Base-by-base conservation (phyloP, 495 filamentous ascomycete genomes). In the Penicillium cinerascens region DNA sequence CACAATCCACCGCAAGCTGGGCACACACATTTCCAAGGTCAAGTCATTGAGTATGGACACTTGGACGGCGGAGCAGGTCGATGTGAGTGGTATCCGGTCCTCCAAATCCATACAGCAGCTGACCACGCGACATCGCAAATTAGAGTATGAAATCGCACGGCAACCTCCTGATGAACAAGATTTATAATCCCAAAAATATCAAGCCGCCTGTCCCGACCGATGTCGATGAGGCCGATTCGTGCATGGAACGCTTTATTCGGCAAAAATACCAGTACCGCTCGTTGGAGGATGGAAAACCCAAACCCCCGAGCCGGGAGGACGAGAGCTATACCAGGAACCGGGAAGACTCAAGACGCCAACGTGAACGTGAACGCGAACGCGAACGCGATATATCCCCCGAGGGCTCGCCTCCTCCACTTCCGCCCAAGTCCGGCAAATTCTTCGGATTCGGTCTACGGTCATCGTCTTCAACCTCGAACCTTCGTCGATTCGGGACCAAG, bases 1-100 rank as follows among this genome's bases (percentile, higher is more conserved):
- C 50, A 81, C 90, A 25, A 77, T 97, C 66, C 93, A 98, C 76
- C 90, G 93, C 61, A 97, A 97, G 71, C 78, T 97, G 61, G 95
- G 95, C 46, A 97, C 92, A 45, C 93, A 98, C 67, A 88, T 98
- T 49, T 96, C 92, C 40, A 98, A 97, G 70, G 89, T 98, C 71
- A 98, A 98, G 71, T 96, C 91, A 8, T 73, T 97, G 74, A 95
- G 87, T 58, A 97, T 97, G 93, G 93, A 98, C 65, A 90, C 83
- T 44, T 98, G 93, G 93, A 82, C 88, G 39, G 85, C 83, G 64
- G 93, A 97, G 29, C 95, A 98, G 71, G 91, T 98, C 48, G 93
- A 97, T 71, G 92, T 96, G 78, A 66, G 78, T 64, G 44, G 35
- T 40, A 11, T 40, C 42, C 22, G 43, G n/a, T 8, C 46, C 20